Evolutionary conservation across 2,329 filamentous ascomycete genomes (phyloP), one percentile per base, ranked within the genome.

Genomic region (Fusarium foetens): DNA sequence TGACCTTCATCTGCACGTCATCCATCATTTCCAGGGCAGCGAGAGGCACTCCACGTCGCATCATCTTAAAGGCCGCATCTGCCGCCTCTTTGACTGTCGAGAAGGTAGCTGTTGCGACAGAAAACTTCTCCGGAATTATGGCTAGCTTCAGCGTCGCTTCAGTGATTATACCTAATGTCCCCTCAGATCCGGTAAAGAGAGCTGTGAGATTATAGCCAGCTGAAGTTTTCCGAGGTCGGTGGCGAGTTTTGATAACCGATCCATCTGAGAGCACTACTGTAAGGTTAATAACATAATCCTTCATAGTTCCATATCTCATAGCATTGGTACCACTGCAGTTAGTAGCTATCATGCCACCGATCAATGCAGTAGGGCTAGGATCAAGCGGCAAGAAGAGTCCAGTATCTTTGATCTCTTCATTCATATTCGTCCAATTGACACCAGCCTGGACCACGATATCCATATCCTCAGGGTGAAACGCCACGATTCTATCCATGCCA

Each of bases 211-310:
- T 93, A 77, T 94, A 93, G 0, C 92, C 92, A 1, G 92, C 92
- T 0, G 90, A 90, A 0, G 89, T 90, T 78, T 94, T 94, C 19
- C 90, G 83, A 5, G 92, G 91, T 8, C 92, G 84, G 41, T 86
- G 84, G 16, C 91, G 84, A 0, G 92, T 94, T 76, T 92, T 93
- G 79, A 94, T 89, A 23, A 84, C 66, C 0, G 85, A 86, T 2
- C 92, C 92, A 76, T 93, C 91, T 2, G 91, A 88, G 45, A 93
- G 84, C 0, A 93, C 92, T 1, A 93, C 90, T 0, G 91, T 93
- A 29, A 94, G 79, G 70, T 91, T 92, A 65, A 93, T 83, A 3
- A 93, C 91, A 86, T 90, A 93, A 71, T 94, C 92, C 73, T 91
- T 92, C 92, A 93, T 93, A 0, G 91, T 93, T 0, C 92, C 92